phyloP scores from a whole-genome alignment of 495 filamentous ascomycete species.

The Aspergillus homomorphus region DNA sequence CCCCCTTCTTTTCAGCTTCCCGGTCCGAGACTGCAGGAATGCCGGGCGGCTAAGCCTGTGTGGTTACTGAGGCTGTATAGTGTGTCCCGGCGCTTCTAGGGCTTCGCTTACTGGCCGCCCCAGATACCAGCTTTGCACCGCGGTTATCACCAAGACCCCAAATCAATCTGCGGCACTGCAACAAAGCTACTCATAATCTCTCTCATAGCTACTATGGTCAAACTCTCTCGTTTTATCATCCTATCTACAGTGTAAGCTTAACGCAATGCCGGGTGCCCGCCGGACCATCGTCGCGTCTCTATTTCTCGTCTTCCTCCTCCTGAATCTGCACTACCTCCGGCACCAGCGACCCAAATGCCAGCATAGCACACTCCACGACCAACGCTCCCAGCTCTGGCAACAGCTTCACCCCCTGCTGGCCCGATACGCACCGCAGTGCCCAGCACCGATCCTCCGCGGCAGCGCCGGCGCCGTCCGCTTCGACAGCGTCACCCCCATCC shows the following conservation, averaged over 20 bases:
- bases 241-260: too few relatives aligned
- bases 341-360: neutral
- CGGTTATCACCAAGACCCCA: too few relatives aligned
- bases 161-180: too few relatives aligned
- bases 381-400: constrained; percentile 15
- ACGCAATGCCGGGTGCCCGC: neutral
- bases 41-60: too few relatives aligned
- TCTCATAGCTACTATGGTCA: neutral
- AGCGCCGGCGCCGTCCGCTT: constrained; percentile 15
- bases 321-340: constrained; percentile 9
- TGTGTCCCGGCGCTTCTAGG: too few relatives aligned
- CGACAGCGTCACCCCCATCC: constrained; percentile 14
- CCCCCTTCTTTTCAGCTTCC: too few relatives aligned
- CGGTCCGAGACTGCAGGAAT: too few relatives aligned
- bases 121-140: too few relatives aligned
- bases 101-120: too few relatives aligned
- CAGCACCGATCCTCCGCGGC: constrained; percentile 9
- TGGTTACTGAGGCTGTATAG: too few relatives aligned
- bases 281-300: constrained; percentile 1
- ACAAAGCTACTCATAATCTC: too few relatives aligned
- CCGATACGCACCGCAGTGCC: constrained; percentile 20
- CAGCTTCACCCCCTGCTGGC: constrained; percentile 19
- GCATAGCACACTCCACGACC: neutral
- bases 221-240: too few relatives aligned
- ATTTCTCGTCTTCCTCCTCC: constrained; percentile 5